Conservation (phyloP, 768 basidiomycete species). For the Boletales sp. region DNA sequence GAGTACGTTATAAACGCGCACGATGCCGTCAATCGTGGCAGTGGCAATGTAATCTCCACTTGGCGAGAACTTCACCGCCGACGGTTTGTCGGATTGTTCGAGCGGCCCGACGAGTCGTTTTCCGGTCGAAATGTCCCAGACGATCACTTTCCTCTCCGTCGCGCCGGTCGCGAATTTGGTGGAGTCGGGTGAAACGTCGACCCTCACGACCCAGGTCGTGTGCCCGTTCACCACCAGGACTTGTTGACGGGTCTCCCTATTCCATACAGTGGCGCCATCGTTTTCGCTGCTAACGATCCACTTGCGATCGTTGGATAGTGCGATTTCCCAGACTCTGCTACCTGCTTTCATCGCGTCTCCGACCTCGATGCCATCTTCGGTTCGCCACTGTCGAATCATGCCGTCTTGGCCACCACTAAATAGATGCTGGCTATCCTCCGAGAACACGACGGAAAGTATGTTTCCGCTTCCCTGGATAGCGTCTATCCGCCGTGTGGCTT, state of each 20-base stretch:
- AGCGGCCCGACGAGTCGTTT: conserved; percentile 1
- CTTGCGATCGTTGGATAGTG: background rate
- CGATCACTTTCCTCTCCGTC: background rate
- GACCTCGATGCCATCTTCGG: background rate
- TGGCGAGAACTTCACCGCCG: conserved; percentile 4
- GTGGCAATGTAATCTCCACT: background rate
- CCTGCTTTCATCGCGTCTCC: background rate
- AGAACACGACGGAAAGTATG: background rate
- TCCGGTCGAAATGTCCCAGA: conserved; percentile 8
- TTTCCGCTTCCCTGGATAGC: too few relatives aligned
- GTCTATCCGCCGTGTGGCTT: too few relatives aligned
- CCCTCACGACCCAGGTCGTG: background rate
- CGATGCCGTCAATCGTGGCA: background rate
- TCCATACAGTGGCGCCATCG: background rate
- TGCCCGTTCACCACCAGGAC: background rate
- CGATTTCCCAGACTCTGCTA: background rate
- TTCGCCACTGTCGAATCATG: background rate
- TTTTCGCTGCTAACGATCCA: background rate
- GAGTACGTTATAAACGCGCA: background rate
- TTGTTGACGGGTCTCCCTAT: background rate
- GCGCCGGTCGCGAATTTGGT: conserved; percentile 3
- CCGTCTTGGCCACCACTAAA: background rate
- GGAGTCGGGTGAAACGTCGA: conserved; percentile 4
- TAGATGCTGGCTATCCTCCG: background rate
- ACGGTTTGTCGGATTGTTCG: conserved; percentile 2